A percentile compares a stretch with the other conserved stretches of the same genome.
phyloP scores from a whole-genome alignment of 805 yeast genomes.

The Lipomyces sp. region DNA sequence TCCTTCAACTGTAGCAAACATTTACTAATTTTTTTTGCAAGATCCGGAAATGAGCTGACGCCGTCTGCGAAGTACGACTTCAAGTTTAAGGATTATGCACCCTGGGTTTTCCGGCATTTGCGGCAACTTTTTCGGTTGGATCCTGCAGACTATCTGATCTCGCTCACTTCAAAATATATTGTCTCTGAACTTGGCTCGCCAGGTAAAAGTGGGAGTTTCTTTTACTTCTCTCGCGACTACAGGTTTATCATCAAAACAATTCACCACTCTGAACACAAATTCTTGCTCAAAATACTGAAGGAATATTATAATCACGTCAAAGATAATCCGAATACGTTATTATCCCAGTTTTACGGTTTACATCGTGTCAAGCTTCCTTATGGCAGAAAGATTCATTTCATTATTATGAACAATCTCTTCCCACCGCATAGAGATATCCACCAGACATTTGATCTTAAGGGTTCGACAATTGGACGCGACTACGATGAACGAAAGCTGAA shows the following conservation, averaged over 20 bases:
- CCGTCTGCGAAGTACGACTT: slow-evolving; percentile 95
- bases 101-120: slow-evolving; percentile 88
- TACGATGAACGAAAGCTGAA: slow-evolving; percentile 32
- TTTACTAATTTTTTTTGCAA: background rate
- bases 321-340: slow-evolving; percentile 80
- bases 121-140: slow-evolving; percentile 82
- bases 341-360: slow-evolving; percentile 95
- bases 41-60: slow-evolving; percentile 76
- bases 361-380: slow-evolving; percentile 91
- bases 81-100: slow-evolving; percentile 95
- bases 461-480: slow-evolving; percentile 82
- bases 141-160: slow-evolving; percentile 92
- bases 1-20: background rate
- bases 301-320: slow-evolving; percentile 82
- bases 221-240: slow-evolving; percentile 92
- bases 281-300: slow-evolving; percentile 70
- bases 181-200: slow-evolving; percentile 92
- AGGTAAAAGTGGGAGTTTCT: slow-evolving; percentile 95
- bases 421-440: slow-evolving; percentile 92
- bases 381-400: slow-evolving; percentile 80
- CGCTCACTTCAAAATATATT: slow-evolving; percentile 90
- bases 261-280: slow-evolving; percentile 89
- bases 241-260: slow-evolving; percentile 94
- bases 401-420: slow-evolving; percentile 95
- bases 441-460: slow-evolving; percentile 86